Evolutionary conservation across 192 early-diverging fungal genomes (phyloP).

Genomic region (Phlyctochytrium planicorne): DNA sequence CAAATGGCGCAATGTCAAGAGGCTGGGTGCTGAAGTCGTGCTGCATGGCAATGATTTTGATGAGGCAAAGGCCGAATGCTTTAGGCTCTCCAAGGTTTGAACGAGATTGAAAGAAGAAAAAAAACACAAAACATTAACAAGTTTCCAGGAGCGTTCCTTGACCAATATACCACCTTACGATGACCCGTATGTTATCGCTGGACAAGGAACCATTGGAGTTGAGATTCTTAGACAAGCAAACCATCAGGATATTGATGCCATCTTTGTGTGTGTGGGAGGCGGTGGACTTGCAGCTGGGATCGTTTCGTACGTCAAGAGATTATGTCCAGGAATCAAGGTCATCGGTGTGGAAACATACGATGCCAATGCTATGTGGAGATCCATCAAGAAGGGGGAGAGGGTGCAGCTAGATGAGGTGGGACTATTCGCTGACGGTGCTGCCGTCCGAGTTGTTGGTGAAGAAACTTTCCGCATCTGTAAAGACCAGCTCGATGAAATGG

Average conservation of each 20-base stretch:
- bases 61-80: slow-evolving; percentile 86
- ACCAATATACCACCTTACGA: slow-evolving; percentile 98
- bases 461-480: slow-evolving; percentile 82
- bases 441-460: slow-evolving; percentile 87
- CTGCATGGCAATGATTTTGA: slow-evolving; percentile 93
- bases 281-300: slow-evolving; percentile 94
- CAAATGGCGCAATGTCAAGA: slow-evolving; percentile 87
- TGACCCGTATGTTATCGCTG: slow-evolving; percentile 98
- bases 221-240: slow-evolving; percentile 64
- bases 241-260: slow-evolving; percentile 71
- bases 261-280: slow-evolving; percentile 91
- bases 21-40: slow-evolving; percentile 88
- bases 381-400: slow-evolving; percentile 65
- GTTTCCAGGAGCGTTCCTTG: slow-evolving; percentile 62
- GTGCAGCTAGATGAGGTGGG: slow-evolving; percentile 77
- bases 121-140: slow-evolving; percentile 2
- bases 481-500: slow-evolving; percentile 83
- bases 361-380: slow-evolving; percentile 84
- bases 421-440: slow-evolving; percentile 96
- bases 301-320: slow-evolving; percentile 88
- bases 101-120: slow-evolving; percentile 8
- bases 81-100: slow-evolving; percentile 61
- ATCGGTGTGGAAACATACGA: slow-evolving; percentile 90
- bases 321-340: slow-evolving; percentile 84
- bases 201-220: slow-evolving; percentile 93